Evolutionary conservation across 2,329 filamentous ascomycete species (phyloP), one percentile per base, ranked within the genome.

Genomic region (Drechslerella coelobrocha): DNA sequence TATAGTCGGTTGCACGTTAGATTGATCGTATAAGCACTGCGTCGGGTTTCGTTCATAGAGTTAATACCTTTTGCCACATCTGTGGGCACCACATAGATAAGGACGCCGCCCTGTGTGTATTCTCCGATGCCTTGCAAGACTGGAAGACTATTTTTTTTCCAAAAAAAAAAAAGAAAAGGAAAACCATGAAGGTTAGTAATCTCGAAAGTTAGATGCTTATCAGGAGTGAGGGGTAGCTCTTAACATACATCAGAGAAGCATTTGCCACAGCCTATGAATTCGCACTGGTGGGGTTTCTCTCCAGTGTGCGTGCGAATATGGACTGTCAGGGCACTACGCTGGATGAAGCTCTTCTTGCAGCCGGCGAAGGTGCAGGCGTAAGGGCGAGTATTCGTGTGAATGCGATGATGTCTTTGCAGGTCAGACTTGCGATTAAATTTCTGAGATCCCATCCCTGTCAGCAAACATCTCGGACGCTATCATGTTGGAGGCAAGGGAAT

Each of bases 371-470:
- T 81, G 78, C 87, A 89, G 27, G 83, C 81, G 77, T 88, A 89
- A 8, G 87, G 87, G 19, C 87, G 81, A 78, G 89, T 87, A 76
- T 89, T 89, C 59, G 87, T 89, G 78, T 89, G 87, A 76, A 89
- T 89, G 72, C 87, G 83, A 76, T 88, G 88, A 76, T 89, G 87
- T 76, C 87, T 83, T 76, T 88, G 86, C 69, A 89, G 80, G 75
- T 89, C 87, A 17, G 87, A 89, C 78, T 89, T 89, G 75, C 87
- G 83, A 78, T 89, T 89, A 81, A 89, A 89, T 79, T 85, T 87
- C 87, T 89, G 74, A n/a, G 24, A 43, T 61, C 19, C 31, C 60
- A 57, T 4, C 45, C 17, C 31, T 14, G 50, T 19, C 37, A 24
- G 27, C n/a, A n/a, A n/a, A n/a, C n/a, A n/a, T n/a, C n/a, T n/a